Evolutionary conservation across 768 basidiomycete species (phyloP), one percentile per base, ranked within the genome.

Genomic region (Infundibulicybe gibba): DNA sequence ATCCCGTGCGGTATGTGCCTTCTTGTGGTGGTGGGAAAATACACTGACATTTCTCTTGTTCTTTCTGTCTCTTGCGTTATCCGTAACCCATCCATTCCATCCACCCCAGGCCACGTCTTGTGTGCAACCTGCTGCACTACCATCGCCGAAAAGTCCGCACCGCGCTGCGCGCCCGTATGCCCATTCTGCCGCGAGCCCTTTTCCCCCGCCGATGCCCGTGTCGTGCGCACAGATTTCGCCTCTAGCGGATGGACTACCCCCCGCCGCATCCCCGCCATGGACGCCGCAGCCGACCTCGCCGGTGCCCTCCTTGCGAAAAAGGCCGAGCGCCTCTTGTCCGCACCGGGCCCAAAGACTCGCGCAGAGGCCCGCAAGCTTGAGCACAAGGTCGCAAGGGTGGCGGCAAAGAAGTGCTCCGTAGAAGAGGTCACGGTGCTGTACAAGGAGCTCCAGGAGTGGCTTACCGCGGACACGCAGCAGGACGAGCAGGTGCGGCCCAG

Each of bases 111-210:
- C 57, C 89, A 91, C 70, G 82, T 90, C 50, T 71, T 91, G 50
- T 91, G 89, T 66, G 75, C 80, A 37, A 72, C 66, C 62, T 91
- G 89, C 71, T 85, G 85, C 75, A 80, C 77, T 61, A 83, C 75
- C 65, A 90, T 91, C 58, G 77, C 85, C 64, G 85, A 90, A 73
- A 90, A 90, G 76, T 86, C 85, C 39, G 65, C 83, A 32, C 69
- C 83, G 20, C 79, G 85, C 54, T 76, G 79, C 55, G 57, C 76
- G n/a, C 87, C 89, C 48, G 79, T 69, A 66, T 91, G 89, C 71
- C 89, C 89, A 54, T 90, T 90, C 71, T 91, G 89, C 68, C 85
- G 89, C 60, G 86, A 87, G 68, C 66, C 72, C 12, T 91, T 90
- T 65, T 72, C 78, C 49, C 64, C 67, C 61, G 81, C 85, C 63